These are phyloP conservation scores for Oryza officinalis DNA, from an alignment of 176 grass and related monocot species.

Conservation along the genomic window DNA sequence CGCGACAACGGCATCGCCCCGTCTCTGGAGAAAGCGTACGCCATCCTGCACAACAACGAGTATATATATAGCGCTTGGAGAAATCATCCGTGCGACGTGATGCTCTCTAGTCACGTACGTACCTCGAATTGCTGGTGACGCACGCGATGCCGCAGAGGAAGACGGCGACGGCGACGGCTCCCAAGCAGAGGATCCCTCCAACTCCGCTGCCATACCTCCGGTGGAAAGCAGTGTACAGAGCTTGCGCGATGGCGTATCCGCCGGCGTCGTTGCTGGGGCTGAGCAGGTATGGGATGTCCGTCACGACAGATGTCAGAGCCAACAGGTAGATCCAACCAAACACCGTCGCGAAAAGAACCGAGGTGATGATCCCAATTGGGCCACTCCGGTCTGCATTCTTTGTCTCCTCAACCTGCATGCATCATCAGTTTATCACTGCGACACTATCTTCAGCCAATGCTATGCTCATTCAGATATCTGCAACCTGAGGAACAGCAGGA, in stretches of 20 bases:
- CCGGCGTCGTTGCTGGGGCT: slow-evolving; percentile 56
- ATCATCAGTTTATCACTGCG: background rate
- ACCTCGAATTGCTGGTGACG: slow-evolving; percentile 55
- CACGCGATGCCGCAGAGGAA: slow-evolving; percentile 55
- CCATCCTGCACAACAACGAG: slow-evolving; percentile 43
- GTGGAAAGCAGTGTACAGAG: slow-evolving; percentile 50
- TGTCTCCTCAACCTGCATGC: slow-evolving; percentile 66
- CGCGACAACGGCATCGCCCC: slow-evolving; percentile 64
- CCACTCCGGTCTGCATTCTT: slow-evolving; percentile 67
- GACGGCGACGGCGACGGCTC: slow-evolving; percentile 44
- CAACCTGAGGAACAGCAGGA: background rate
- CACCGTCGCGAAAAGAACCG: slow-evolving; percentile 45
- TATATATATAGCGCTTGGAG: no score
- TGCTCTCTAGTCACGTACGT: background rate
- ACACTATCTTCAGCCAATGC: no score
- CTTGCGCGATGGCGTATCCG: slow-evolving; percentile 70
- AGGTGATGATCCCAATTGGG: slow-evolving; percentile 51
- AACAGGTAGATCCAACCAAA: slow-evolving; percentile 66
- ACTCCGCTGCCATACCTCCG: slow-evolving; percentile 48
- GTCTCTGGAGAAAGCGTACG: slow-evolving; percentile 82
- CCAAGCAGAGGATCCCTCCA: slow-evolving; percentile 60
- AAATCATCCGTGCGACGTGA: background rate
- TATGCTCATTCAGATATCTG: background rate
- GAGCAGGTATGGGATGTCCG: slow-evolving; percentile 56
- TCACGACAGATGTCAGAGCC: slow-evolving; percentile 47